These are phyloP conservation scores for Pistacia atlantica DNA, from an alignment of 345 rosid genomes.

Conservation along the genomic window DNA sequence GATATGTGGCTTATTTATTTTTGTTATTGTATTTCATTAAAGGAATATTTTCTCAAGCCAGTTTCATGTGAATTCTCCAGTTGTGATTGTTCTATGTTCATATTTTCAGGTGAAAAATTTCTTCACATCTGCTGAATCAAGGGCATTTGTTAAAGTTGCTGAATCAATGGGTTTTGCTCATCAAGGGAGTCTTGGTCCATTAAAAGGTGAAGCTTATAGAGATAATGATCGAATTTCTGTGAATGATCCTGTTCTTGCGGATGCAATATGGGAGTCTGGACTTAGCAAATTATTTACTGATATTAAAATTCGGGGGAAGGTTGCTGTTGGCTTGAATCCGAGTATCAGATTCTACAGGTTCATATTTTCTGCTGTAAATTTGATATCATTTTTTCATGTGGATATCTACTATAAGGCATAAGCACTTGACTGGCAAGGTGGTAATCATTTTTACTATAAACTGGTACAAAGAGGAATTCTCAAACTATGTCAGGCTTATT, in stretches of 20 bases:
- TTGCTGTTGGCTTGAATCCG: slow-evolving; percentile 88
- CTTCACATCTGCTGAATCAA: slow-evolving; percentile 68
- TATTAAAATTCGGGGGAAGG: slow-evolving; percentile 73
- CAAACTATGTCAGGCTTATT: neutral
- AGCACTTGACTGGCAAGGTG: neutral
- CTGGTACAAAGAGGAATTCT: slow-evolving; percentile 5
- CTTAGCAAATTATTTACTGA: slow-evolving; percentile 59
- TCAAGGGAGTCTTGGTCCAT: slow-evolving; percentile 95
- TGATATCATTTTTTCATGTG: neutral
- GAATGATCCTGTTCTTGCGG: slow-evolving; percentile 69
- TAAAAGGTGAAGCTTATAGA: slow-evolving; percentile 86
- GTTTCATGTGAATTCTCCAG: neutral
- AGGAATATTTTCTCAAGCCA: neutral
- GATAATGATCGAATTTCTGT: slow-evolving; percentile 83
- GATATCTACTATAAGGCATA: neutral
- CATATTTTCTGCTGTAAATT: neutral
- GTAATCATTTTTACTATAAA: slow-evolving; percentile 8
- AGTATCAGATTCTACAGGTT: slow-evolving; percentile 88
- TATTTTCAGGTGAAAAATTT: slow-evolving; percentile 66
- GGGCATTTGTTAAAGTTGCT: slow-evolving; percentile 59
- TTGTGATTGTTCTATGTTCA: slow-evolving; percentile 19
- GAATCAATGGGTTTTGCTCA: slow-evolving; percentile 83
- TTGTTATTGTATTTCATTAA: neutral
- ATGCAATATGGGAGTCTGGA: slow-evolving; percentile 74
- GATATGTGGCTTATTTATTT: neutral